Percentiles rank a stretch among this genome's conserved stretches.
Conservation (phyloP, 305 asterid genomes). For the Solanum aculeatissimum region DNA sequence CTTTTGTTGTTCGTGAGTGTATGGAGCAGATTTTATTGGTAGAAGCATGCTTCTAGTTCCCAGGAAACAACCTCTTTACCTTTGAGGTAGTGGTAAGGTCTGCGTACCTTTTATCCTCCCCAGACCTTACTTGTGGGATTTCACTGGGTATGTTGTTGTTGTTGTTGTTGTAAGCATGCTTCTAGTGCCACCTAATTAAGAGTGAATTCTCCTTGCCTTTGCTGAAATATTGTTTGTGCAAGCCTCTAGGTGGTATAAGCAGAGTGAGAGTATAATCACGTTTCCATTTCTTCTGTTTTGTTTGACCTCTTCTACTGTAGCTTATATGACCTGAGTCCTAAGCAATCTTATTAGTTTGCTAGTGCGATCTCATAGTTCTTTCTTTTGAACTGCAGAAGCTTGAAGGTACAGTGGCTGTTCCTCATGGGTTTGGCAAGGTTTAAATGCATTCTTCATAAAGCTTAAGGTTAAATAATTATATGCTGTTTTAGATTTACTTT, state of each 20-base stretch:
- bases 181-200: background rate
- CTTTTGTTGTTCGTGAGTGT: background rate
- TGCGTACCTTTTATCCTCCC: no score
- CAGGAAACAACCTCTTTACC: no score
- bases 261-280: background rate
- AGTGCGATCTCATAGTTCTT: background rate
- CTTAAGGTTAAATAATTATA: background rate
- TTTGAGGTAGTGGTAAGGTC: no score
- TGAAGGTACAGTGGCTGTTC: conserved; percentile 70
- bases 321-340: background rate
- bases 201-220: background rate
- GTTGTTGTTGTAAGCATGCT: no score
- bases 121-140: no score
- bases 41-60: background rate
- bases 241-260: background rate
- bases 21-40: background rate
- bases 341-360: background rate
- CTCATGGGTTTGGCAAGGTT: conserved; percentile 97
- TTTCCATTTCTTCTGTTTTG: background rate
- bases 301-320: background rate
- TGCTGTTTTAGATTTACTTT: background rate
- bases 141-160: no score
- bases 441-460: background rate
- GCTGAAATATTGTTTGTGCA: background rate
- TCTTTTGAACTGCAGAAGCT: conserved; percentile 54